Evolutionary conservation across 2,329 filamentous ascomycete species (phyloP), one percentile per base, ranked within the genome.

Genomic region (Calonectria honghensis): DNA sequence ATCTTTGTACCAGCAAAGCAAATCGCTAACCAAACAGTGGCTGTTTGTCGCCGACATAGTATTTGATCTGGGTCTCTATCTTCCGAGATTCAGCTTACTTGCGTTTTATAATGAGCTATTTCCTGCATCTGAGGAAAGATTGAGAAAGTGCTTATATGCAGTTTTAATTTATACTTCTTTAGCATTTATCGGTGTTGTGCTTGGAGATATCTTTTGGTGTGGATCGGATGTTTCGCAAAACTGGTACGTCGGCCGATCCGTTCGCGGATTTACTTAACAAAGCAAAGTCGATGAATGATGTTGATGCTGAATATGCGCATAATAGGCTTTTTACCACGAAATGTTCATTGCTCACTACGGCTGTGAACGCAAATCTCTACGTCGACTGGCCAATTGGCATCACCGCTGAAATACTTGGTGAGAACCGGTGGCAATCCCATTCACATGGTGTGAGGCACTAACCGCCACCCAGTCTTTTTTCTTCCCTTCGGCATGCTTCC

Each of bases 81-180:
- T 63, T 29, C 57, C 57, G 18, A 41, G 57, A 18, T 63, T 63
- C 14, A 63, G 57, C 7, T 20, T 63, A 4, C 35, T 63, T 20
- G 57, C 57, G 24, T 63, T 63, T 24, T 63, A 63, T 20, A 29
- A 63, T 29, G 57, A 63, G 16, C 14, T 63, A 9, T 63, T 63
- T 29, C 57, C 57, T 0, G 4, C 31, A 4, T 41, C 37, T 2
- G 57, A 63, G 24, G 13, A 5, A 13, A 4, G 1, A 3, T 20
- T 63, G 20, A 41, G 57, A 31, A 39, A 11, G 24, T 63, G 35
- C 32, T 31, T 63, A 20, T 63, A 63, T 5, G 57, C 6, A 3
- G 57, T 63, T 1, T 41, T 13, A 5, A 11, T 31, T 20, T 63
- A 63, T 27, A 63, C 57, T 20, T 10, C 27, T 10, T 63, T 13